Percentiles rank a stretch among this genome's conserved stretches.
These are phyloP conservation scores for Ilex aquifolium DNA, from an alignment of 257 asterid species.

Conservation along the genomic window DNA sequence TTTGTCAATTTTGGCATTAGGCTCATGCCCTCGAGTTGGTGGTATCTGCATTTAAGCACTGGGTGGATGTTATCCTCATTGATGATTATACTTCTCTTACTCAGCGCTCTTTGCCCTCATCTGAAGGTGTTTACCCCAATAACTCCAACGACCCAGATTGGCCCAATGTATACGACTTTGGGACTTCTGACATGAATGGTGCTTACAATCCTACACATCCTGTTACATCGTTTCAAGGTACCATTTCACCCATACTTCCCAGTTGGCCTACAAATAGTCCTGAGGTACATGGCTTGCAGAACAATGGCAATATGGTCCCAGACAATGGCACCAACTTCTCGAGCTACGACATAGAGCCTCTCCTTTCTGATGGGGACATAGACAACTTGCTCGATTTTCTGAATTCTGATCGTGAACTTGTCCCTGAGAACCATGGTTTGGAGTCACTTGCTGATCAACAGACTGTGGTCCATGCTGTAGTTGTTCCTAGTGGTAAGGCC, in stretches of 20 bases:
- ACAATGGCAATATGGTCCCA: not conserved
- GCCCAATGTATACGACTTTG: not conserved
- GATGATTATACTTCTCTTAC: not conserved
- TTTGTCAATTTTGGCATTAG: not conserved
- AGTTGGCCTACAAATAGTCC: too few species aligned
- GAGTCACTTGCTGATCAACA: not conserved
- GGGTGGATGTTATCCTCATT: not conserved
- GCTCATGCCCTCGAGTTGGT: conserved; percentile 1
- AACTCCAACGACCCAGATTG: not conserved
- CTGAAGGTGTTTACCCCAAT: not conserved
- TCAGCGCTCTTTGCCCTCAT: not conserved
- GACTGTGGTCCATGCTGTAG: not conserved
- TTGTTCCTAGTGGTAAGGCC: not conserved
- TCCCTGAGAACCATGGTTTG: not conserved
- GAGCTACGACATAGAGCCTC: too few species aligned
- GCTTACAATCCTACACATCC: too few species aligned
- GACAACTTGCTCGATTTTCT: not conserved
- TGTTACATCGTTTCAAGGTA: too few species aligned
- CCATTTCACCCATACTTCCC: not conserved
- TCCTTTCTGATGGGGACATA: not conserved
- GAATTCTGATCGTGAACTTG: not conserved
- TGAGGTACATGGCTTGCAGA: not conserved
- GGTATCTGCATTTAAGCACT: conserved; percentile 1
- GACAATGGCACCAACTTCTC: too few species aligned
- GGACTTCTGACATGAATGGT: not conserved